Evolutionary conservation across 208 protist species (phyloP), one percentile per base, ranked within the genome.

Genomic region (Crithidia bombi): DNA sequence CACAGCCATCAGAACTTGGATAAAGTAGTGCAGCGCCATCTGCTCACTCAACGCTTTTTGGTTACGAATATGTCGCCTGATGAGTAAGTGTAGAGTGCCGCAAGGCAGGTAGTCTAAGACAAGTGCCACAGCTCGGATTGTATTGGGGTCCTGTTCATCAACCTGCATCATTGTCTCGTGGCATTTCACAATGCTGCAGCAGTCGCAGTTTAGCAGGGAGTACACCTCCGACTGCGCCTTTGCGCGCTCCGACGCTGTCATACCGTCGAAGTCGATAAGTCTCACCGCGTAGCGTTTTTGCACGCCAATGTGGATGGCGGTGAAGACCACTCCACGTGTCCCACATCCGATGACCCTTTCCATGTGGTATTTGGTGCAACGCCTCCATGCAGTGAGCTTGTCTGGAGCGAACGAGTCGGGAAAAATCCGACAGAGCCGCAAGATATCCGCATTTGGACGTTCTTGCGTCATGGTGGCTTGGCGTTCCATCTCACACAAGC

Each of bases 101-200:
- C 82, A 70, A 11, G 75, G 70, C 11, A 96, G 69, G 57, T 94
- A 88, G 55, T 94, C 89, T 46, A 92, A 76, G 28, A 94, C 80
- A 21, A 96, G 76, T 0, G 85, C 81, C 52, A 91, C 81, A 73
- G 84, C 86, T 25, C 62, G 35, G 4, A 83, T 57, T 26, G 78
- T 86, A 33, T 86, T 76, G 30, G 74, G 73, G 46, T 86, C 74
- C 49, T 46, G 68, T 35, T 67, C 57, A 51, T 90, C 84, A 0
- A 59, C 47, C 61, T 90, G 74, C 0, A 72, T 57, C 38, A 88
- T 72, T 64, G 89, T 87, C 51, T 88, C 91, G 58, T 86, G 70
- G 62, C 81, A 94, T 66, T 91, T 85, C 12, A 96, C 49, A 44
- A 96, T 93, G n/a, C 85, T 83, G 52, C 90, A 91, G 71, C 84